phyloP scores from a whole-genome alignment of 176 grass and related monocot species.

The Oryza glumipatula region DNA sequence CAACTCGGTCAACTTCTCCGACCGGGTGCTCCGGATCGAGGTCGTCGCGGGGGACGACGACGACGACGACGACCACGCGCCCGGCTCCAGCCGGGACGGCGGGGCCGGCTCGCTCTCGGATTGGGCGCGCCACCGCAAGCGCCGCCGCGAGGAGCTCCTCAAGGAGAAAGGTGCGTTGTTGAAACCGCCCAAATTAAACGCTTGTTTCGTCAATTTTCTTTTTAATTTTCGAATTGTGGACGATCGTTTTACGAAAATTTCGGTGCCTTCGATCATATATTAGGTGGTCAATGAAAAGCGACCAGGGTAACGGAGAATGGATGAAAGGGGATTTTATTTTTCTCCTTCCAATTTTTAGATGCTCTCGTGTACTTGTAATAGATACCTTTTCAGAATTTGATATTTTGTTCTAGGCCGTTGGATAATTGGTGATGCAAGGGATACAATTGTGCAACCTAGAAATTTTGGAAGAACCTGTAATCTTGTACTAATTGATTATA shows the following conservation, averaged over 20 bases:
- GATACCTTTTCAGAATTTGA: background rate
- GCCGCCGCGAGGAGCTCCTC: slow-evolving; percentile 63
- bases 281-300: background rate
- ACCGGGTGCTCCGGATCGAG: slow-evolving; percentile 80
- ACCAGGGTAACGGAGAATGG: background rate
- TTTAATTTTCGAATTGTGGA: background rate
- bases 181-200: too few relatives aligned
- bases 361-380: background rate
- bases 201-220: too few relatives aligned
- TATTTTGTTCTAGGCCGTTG: background rate
- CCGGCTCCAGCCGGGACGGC: slow-evolving; percentile 32
- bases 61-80: slow-evolving; percentile 34
- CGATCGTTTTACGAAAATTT: background rate
- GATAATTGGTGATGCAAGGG: background rate
- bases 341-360: background rate
- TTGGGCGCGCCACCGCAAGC: slow-evolving; percentile 70
- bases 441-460: background rate
- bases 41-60: slow-evolving; percentile 50
- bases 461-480: background rate
- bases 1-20: slow-evolving; percentile 90
- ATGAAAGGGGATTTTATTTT: background rate
- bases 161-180: slow-evolving; percentile 70
- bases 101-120: slow-evolving; percentile 47
- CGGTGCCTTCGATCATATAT: background rate
- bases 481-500: background rate